Base-by-base conservation (phyloP, 2,329 filamentous ascomycete genomes). In the Tolypocladium tundrense region DNA sequence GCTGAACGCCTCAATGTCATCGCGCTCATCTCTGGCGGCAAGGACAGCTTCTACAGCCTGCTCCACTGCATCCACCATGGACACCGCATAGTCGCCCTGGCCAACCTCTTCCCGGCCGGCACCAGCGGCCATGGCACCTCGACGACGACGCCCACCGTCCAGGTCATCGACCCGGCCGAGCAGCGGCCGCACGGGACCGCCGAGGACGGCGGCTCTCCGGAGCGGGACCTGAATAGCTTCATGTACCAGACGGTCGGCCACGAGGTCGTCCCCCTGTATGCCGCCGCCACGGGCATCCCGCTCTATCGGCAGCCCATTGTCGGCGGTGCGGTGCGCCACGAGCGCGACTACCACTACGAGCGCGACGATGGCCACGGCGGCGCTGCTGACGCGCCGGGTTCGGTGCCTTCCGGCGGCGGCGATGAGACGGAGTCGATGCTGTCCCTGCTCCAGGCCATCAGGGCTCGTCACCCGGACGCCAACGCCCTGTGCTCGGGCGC, bases 231-330 rank as follows among this genome's bases (percentile, higher is more conserved):
- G 65, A 91, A 99, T 73, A 97, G 92, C 76, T 97, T 94, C 85
- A 99, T 99, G 94, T 99, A 97, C 78, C 94, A 99, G 77, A 99
- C 94, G 3, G 90, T 97, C 60, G 94, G 94, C 14, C 91, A 97
- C 73, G 81, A 85, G 59, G 78, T 97, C 21, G 87, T 97, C 58
- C 91, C 92, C 2, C 80, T 96, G 19, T 97, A 97, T 70, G 86
- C 87, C 60, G 73, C 82, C 53, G 91, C 90, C 40, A 85, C 96
- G 1, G 85, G 81, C 0, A 79, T 97, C 40, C 93, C 93, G 31
- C 79, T 99, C 2, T 97, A 94, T 72, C 86, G 94, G 24, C 83
- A 87, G 64, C 77, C 84, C 56, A 97, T 97, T 64, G 69, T 72
- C 1, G 94, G 93, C 45, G 77, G 75, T 6, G 88, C 90, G 1